A percentile compares a stretch with the other conserved stretches of the same genome.
Evolutionary conservation across 352 stramenopile species (phyloP).

Genomic region (Albugo laibachii): DNA sequence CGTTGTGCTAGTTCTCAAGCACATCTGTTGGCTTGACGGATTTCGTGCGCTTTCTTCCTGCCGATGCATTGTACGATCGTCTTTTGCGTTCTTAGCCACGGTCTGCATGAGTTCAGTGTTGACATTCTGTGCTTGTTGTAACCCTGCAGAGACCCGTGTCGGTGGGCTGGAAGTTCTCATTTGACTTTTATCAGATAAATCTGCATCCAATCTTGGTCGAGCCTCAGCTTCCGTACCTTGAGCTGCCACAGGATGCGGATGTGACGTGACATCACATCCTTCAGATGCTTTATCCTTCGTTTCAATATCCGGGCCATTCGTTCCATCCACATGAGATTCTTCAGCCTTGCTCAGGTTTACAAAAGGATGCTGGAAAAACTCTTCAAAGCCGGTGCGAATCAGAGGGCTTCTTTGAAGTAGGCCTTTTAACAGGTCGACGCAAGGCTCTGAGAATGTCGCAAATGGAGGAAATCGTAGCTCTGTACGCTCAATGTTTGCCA

Average conservation of each 20-base stretch:
- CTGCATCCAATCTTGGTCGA: too few species aligned
- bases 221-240: too few species aligned
- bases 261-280: too few species aligned
- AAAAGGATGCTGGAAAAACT: conserved; percentile 75
- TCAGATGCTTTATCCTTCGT: too few species aligned
- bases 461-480: conserved; percentile 72
- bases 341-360: conserved; percentile 14
- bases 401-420: conserved; percentile 78
- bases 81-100: conserved; percentile 27
- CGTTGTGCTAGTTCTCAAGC: conserved; percentile 12
- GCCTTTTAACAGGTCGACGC: conserved; percentile 45
- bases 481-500: conserved; percentile 86
- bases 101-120: conserved; percentile 54
- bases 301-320: too few species aligned
- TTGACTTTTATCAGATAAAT: too few species aligned
- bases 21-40: conserved; percentile 28
- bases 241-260: too few species aligned
- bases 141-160: conserved; percentile 1
- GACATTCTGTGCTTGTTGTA: conserved; percentile 25
- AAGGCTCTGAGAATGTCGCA: conserved; percentile 59
- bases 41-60: conserved; percentile 5
- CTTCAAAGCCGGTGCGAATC: conserved; percentile 75
- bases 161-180: too few species aligned
- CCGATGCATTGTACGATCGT: conserved; percentile 20
- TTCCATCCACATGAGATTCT: too few species aligned